phyloP scores from a whole-genome alignment of 2,329 filamentous ascomycete genomes.

The Diatrype stigma region DNA sequence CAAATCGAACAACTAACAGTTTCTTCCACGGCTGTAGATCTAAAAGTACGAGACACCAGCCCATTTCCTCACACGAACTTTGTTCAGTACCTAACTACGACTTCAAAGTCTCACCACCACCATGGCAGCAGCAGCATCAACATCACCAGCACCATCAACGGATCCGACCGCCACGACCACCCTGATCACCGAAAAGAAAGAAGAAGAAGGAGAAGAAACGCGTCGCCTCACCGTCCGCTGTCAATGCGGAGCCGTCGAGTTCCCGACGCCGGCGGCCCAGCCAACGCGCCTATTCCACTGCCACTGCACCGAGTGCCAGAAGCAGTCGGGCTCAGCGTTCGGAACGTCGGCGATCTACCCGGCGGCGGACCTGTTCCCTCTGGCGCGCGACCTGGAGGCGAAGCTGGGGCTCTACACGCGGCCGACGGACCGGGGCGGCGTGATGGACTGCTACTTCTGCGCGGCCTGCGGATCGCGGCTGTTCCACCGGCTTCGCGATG shows the following conservation, averaged over 20 bases:
- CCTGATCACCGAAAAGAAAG: not conserved
- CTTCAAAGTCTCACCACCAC: no score
- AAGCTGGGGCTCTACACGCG: conserved; percentile 35
- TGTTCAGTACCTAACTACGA: no score
- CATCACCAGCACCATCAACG: no score
- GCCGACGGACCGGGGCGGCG: conserved; percentile 35
- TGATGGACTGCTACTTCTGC: conserved; percentile 36
- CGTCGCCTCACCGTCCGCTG: conserved; percentile 27
- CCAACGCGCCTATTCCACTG: conserved; percentile 38
- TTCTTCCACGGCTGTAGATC: no score
- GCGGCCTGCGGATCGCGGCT: conserved; percentile 40
- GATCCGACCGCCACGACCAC: not conserved
- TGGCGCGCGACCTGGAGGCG: conserved; percentile 26
- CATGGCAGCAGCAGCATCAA: no score
- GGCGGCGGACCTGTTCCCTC: conserved; percentile 36
- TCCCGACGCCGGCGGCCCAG: conserved; percentile 30
- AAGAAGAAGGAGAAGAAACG: not conserved
- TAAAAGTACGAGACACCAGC: no score
- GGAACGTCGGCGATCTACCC: conserved; percentile 42
- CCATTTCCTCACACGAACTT: no score
- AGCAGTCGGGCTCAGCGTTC: conserved; percentile 41
- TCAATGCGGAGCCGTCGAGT: conserved; percentile 36
- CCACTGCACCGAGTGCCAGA: conserved; percentile 43
- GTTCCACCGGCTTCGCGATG: conserved; percentile 38
- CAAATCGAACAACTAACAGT: no score